phyloP scores from a whole-genome alignment of 768 basidiomycete species.

The Russula sp. region DNA sequence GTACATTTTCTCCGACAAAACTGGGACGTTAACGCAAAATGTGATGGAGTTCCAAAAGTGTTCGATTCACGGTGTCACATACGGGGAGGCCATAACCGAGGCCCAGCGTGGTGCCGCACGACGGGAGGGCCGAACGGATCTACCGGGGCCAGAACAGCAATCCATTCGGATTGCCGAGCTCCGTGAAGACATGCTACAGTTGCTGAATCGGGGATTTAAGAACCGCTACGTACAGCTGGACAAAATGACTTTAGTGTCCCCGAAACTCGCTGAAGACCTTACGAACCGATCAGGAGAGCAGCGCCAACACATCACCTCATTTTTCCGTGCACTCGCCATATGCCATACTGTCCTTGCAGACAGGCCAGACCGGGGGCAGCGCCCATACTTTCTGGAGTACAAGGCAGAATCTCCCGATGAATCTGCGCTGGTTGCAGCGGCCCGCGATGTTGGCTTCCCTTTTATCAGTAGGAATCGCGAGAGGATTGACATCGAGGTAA shows the following conservation, averaged over 20 bases:
- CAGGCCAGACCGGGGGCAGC: constrained; percentile 49
- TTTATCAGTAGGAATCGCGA: constrained; percentile 75
- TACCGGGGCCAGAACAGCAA: constrained; percentile 65
- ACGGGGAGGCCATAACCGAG: constrained; percentile 94
- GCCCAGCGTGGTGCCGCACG: constrained; percentile 90
- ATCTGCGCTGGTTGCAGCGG: constrained; percentile 86
- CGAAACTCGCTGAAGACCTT: constrained; percentile 74
- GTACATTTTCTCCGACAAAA: constrained; percentile 92
- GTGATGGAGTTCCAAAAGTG: constrained; percentile 99
- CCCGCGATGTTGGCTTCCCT: constrained; percentile 88
- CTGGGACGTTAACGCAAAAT: constrained; percentile 95
- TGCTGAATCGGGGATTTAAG: constrained; percentile 73
- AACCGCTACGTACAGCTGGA: constrained; percentile 79
- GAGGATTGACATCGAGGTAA: constrained; percentile 78
- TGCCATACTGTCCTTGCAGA: constrained; percentile 92
- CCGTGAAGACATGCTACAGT: constrained; percentile 70
- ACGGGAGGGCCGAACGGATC: constrained; percentile 63
- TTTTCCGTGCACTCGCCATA: constrained; percentile 92
- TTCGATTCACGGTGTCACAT: constrained; percentile 73
- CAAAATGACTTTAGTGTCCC: constrained; percentile 82
- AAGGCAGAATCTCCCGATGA: constrained; percentile 97
- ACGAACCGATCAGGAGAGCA: constrained; percentile 53
- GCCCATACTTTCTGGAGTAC: constrained; percentile 69
- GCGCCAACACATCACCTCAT: constrained; percentile 60
- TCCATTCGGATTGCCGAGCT: constrained; percentile 52